Evolutionary conservation across 805 yeast species (phyloP).

Genomic region (Kazachstania psychrophila): DNA sequence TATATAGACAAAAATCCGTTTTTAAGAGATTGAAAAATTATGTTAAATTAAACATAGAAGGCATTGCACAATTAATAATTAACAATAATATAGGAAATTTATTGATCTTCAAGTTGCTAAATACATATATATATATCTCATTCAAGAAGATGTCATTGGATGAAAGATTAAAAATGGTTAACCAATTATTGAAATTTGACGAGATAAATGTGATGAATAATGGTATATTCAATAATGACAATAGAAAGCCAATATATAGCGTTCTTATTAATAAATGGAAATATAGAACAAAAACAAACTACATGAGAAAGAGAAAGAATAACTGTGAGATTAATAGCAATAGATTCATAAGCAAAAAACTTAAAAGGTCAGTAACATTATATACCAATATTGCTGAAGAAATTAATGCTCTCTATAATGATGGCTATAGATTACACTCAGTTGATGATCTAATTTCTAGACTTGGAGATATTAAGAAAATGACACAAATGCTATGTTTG

Average conservation of each 20-base stretch:
- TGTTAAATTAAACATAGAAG: too few species aligned
- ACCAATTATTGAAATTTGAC: background rate
- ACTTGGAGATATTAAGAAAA: constrained; percentile 8
- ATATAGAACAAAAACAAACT: constrained; percentile 5
- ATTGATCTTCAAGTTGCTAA: too few species aligned
- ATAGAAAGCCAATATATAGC: background rate
- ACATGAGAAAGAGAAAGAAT: constrained; percentile 6
- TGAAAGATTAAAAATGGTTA: background rate
- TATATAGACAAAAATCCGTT: too few species aligned
- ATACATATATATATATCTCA: too few species aligned
- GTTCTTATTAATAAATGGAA: constrained; percentile 7
- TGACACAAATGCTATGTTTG: constrained; percentile 4
- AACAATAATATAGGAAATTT: too few species aligned
- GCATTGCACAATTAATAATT: too few species aligned
- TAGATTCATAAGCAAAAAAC: constrained; percentile 6
- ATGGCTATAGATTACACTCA: constrained; percentile 9
- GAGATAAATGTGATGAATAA: too few species aligned
- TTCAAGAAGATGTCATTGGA: background rate
- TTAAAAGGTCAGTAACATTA: constrained; percentile 4
- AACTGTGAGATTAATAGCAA: too few species aligned
- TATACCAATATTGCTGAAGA: constrained; percentile 8
- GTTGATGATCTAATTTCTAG: constrained; percentile 7
- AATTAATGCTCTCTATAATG: constrained; percentile 2
- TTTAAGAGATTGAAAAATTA: too few species aligned
- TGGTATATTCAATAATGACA: too few species aligned